Conservation (phyloP, 441 rosid genomes). For the Lepidium campestre region DNA sequence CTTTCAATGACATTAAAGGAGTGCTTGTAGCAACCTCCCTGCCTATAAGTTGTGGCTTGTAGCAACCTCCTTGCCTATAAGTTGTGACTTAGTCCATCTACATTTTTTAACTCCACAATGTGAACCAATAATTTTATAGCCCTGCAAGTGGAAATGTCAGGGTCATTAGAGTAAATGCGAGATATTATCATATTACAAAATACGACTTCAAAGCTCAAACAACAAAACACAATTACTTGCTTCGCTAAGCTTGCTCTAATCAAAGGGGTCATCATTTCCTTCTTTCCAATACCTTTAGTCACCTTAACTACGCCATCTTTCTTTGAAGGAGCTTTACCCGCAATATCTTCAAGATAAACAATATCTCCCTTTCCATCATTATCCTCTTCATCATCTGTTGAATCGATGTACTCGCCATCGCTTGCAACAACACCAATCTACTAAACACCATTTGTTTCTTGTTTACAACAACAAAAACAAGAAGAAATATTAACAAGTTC, state of each 20-base stretch:
- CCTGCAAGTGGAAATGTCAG: slow-evolving; percentile 39
- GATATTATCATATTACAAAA: background rate
- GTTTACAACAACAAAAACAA: slow-evolving; percentile 5
- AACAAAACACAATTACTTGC: slow-evolving; percentile 42
- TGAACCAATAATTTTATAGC: slow-evolving; percentile 89
- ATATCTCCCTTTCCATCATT: slow-evolving; percentile 30
- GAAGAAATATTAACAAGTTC: background rate
- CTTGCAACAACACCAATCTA: slow-evolving; percentile 34
- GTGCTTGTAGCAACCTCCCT: slow-evolving; percentile 99
- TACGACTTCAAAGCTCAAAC: slow-evolving; percentile 1
- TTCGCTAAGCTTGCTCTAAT: slow-evolving; percentile 89
- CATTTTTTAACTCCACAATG: slow-evolving; percentile 96
- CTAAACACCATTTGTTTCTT: slow-evolving; percentile 17
- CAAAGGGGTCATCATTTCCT: slow-evolving; percentile 88
- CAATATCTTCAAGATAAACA: slow-evolving; percentile 89
- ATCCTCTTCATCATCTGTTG: slow-evolving; percentile 33
- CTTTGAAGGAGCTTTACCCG: slow-evolving; percentile 80
- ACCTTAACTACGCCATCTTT: slow-evolving; percentile 29
- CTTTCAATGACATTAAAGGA: slow-evolving; percentile 97
- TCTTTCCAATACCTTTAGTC: slow-evolving; percentile 51
- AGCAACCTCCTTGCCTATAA: slow-evolving; percentile 95
- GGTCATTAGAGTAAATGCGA: background rate
- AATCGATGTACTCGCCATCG: slow-evolving; percentile 37
- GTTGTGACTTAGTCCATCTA: slow-evolving; percentile 98
- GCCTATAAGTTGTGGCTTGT: too few species aligned